Conservation (phyloP, 148 eudicot species). For the Rhododendron ferrugineum region DNA sequence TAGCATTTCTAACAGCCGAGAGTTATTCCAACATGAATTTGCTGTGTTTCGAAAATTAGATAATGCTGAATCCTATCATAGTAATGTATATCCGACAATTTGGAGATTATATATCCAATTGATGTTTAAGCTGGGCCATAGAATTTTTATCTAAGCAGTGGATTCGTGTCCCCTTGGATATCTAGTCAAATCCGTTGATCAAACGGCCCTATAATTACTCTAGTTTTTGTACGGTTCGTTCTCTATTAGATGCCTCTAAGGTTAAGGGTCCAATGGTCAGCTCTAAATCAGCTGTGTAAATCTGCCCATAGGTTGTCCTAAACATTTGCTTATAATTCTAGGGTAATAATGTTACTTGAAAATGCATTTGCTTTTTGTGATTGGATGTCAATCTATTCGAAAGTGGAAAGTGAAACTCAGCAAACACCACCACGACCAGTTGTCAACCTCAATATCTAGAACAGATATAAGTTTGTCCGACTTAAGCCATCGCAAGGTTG, state of each 20-base stretch:
- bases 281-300: neutral
- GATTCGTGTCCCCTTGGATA: neutral
- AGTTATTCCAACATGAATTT: neutral
- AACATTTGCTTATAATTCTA: neutral
- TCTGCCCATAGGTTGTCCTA: neutral
- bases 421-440: neutral
- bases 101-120: neutral
- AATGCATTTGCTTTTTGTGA: neutral
- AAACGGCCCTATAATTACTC: neutral
- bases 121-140: neutral
- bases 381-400: neutral
- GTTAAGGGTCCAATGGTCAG: neutral
- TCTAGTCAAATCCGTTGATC: neutral
- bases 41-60: neutral
- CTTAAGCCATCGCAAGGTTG: neutral
- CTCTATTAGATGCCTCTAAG: neutral
- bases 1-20: neutral
- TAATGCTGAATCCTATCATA: neutral
- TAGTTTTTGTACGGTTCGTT: neutral
- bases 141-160: neutral
- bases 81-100: neutral
- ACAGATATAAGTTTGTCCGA: neutral
- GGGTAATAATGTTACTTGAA: neutral
- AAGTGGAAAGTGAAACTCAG: neutral
- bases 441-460: neutral